Evolutionary conservation across 495 filamentous ascomycete genomes (phyloP), one percentile per base, ranked within the genome.

Genomic region (Wilcoxina mikolae): DNA sequence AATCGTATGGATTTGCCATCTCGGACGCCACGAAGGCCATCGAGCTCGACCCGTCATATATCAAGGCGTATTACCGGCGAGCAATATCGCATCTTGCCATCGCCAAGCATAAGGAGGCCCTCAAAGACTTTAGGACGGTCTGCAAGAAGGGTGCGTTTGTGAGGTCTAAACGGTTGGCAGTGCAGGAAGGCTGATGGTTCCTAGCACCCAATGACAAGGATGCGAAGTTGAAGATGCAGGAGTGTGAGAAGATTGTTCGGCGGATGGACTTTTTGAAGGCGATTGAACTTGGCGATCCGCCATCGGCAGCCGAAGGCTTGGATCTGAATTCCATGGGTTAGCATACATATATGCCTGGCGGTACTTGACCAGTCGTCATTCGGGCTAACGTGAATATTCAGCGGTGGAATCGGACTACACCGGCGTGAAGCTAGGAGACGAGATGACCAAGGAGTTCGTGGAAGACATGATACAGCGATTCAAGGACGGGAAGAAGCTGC

Each of bases 401-500:
- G 64, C 72, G 23, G 79, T 99, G 4, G 90, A 96, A 33, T 68
- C 76, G 33, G 72, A 70, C 39, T 99, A 99, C 67, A 91, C 96
- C 68, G 91, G 91, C 54, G 82, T 80, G 38, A 73, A 71, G 41
- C 71, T 99, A 44, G 86, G 75, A 25, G 73, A 81, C 0, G 78
- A 86, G 66, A 99, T 99, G 87, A 94, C 91, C 5, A 77, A 85
- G 61, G 88, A 94, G 65, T 99, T 99, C 60, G 83, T 99, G 58
- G 81, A 89, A 56, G 89, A 96, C 70, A 96, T 95, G 93, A 85
- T 90, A 50, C 74, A 87, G 67, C 73, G 91, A 31, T 99, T 99
- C 75, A 95, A 94, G 77, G 79, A 81, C 56, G 90, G 91, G 56
- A 95, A 96, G 76, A 87, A 83, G 68, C 74, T 99, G 53, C 87